Evolutionary conservation across 345 rosid species (phyloP).

Genomic region (Arabidopsis arenosa): DNA sequence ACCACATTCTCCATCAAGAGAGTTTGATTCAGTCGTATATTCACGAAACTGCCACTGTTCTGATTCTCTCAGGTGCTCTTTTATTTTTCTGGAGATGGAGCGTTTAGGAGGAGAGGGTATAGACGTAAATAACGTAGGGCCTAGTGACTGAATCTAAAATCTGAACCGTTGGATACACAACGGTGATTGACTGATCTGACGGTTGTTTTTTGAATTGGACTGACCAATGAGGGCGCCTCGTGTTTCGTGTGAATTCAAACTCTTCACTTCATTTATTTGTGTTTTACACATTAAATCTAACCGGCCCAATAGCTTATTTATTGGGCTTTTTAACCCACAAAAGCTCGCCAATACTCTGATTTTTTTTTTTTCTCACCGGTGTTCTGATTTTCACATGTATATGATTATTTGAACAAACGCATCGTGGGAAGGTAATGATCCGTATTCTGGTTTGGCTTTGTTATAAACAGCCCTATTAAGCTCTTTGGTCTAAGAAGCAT

Average conservation of each 20-base stretch:
- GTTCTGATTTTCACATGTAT: fast-evolving
- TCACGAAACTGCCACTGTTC: conserved; percentile 39
- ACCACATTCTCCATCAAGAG: conserved; percentile 41
- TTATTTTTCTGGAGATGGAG: conserved; percentile 29
- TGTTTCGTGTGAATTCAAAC: conserved; percentile 43
- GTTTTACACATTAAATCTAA: background rate
- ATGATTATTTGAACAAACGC: too few relatives aligned
- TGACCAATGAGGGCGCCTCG: conserved; percentile 44
- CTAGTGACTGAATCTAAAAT: background rate
- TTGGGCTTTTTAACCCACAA: background rate
- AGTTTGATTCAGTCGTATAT: conserved; percentile 10
- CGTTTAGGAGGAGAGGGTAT: conserved; percentile 28
- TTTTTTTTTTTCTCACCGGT: too few relatives aligned
- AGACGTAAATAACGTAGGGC: conserved; percentile 36
- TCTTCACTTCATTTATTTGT: background rate
- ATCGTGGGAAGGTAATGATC: too few relatives aligned
- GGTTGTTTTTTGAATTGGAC: conserved; percentile 31
- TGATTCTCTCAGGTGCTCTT: conserved; percentile 6
- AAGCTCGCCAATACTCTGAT: background rate
- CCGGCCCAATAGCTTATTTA: background rate
- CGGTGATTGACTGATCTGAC: conserved; percentile 38
- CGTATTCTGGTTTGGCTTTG: too few relatives aligned
- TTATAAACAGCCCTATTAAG: too few relatives aligned
- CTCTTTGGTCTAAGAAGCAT: too few relatives aligned
- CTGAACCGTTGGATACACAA: conserved; percentile 32